Conservation (phyloP, 176 grass and related monocot species). For the Zizania latifolia region DNA sequence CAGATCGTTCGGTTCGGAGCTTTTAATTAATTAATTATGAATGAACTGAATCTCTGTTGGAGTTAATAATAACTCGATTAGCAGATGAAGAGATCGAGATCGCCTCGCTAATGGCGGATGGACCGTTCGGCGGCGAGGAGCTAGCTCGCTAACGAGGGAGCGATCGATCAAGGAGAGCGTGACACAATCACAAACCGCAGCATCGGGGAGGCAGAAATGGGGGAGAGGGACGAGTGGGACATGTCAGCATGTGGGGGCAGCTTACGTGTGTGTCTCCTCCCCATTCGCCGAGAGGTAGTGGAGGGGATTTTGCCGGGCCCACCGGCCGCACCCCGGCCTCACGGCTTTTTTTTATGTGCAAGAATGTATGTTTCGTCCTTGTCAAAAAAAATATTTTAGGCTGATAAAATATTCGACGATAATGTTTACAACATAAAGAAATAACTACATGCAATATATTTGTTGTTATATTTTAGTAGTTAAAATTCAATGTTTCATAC, state of each 20-base stretch:
- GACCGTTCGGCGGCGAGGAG: neutral
- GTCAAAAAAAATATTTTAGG: no score
- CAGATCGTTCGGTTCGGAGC: neutral
- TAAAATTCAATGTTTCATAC: no score
- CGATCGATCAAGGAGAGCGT: neutral
- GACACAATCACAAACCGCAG: slow-evolving; percentile 11
- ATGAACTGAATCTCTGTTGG: no score
- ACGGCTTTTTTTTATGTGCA: neutral
- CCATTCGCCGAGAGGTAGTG: slow-evolving; percentile 37
- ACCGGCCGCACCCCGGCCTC: neutral
- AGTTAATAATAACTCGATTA: no score
- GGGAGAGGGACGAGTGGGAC: neutral
- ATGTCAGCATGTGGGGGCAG: slow-evolving; percentile 19
- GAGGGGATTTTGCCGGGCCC: slow-evolving; percentile 33
- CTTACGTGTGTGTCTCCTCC: slow-evolving; percentile 48
- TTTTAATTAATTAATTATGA: neutral
- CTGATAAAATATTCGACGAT: no score
- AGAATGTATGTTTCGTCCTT: no score
- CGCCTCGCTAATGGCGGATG: neutral
- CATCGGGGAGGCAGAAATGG: slow-evolving; percentile 40
- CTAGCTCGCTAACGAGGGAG: no score
- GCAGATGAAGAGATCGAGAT: neutral
- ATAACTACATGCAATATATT: no score
- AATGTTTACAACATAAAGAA: no score
- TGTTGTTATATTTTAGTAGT: no score